Conservation (phyloP, 768 basidiomycete genomes). For the Plicaturopsis crispa region DNA sequence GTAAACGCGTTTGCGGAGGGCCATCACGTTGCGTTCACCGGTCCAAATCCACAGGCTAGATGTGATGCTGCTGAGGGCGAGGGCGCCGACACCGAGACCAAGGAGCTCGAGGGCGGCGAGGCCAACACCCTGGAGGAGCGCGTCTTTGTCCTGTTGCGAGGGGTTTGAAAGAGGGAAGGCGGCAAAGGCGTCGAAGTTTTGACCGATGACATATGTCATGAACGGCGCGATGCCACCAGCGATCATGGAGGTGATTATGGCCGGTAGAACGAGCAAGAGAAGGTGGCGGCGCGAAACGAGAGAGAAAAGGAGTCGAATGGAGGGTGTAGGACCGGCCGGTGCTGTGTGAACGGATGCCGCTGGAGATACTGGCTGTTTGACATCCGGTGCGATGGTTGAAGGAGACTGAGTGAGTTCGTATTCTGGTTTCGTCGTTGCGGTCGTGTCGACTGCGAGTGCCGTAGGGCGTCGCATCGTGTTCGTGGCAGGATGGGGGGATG, state of each 20-base stretch:
- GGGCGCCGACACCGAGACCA: slow-evolving; percentile 54
- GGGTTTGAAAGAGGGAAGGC: slow-evolving; percentile 36
- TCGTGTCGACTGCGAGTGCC: slow-evolving; percentile 13
- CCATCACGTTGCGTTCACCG: slow-evolving; percentile 72
- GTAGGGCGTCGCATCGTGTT: slow-evolving; percentile 13
- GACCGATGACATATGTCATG: slow-evolving; percentile 80
- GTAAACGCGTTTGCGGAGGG: slow-evolving; percentile 64
- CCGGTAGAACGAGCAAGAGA: slow-evolving; percentile 55
- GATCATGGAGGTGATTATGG: slow-evolving; percentile 48
- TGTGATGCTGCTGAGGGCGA: slow-evolving; percentile 68
- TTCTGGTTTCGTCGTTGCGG: not conserved
- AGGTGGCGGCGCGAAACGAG: slow-evolving; percentile 51
- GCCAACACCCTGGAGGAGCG: slow-evolving; percentile 50
- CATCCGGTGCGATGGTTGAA: not conserved
- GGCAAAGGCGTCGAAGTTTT: slow-evolving; percentile 68
- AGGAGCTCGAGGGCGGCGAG: slow-evolving; percentile 59
- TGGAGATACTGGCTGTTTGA: not conserved
- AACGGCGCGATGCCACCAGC: slow-evolving; percentile 73
- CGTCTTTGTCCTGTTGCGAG: slow-evolving; percentile 33
- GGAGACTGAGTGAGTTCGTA: not conserved
- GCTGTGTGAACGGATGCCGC: not conserved
- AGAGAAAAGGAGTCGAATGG: slow-evolving; percentile 60
- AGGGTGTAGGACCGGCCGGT: slow-evolving; percentile 30
- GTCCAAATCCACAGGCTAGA: slow-evolving; percentile 81
- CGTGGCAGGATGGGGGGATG: slow-evolving; percentile 1